Conservation (phyloP, 148 eudicot genomes). For the Rhododendron kiyosumense region DNA sequence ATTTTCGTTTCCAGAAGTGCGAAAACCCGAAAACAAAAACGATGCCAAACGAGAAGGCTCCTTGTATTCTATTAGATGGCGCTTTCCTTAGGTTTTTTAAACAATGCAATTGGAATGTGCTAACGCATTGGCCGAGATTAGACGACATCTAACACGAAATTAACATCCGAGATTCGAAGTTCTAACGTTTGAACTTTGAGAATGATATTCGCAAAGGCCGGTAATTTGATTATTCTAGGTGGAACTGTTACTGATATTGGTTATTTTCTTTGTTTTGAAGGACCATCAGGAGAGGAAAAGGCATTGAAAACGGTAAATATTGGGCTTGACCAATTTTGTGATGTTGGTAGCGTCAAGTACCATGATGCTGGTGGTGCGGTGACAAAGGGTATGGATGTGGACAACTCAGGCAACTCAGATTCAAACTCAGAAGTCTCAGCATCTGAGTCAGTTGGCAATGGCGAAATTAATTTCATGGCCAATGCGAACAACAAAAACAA, state of each 20-base stretch:
- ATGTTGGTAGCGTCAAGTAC: not conserved
- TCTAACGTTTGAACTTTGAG: no score
- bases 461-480: constrained; percentile 3
- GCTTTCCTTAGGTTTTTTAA: not conserved
- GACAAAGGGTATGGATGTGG: not conserved
- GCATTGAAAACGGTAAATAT: not conserved
- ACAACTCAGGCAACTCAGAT: constrained; percentile 25
- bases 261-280: not conserved
- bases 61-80: no score
- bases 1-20: not conserved
- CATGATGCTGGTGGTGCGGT: not conserved
- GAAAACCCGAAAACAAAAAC: not conserved
- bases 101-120: no score
- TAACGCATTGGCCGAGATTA: no score
- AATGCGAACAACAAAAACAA: not conserved
- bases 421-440: constrained; percentile 34
- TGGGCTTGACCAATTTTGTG: constrained; percentile 6
- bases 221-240: not conserved
- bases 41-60: not conserved
- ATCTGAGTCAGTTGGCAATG: constrained; percentile 30
- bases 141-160: not conserved
- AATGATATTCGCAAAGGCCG: no score
- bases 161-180: no score
- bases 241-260: not conserved
- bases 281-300: constrained; percentile 4